Conservation (phyloP, 352 stramenopile genomes). For the Pythium rhizo-oryzae region DNA sequence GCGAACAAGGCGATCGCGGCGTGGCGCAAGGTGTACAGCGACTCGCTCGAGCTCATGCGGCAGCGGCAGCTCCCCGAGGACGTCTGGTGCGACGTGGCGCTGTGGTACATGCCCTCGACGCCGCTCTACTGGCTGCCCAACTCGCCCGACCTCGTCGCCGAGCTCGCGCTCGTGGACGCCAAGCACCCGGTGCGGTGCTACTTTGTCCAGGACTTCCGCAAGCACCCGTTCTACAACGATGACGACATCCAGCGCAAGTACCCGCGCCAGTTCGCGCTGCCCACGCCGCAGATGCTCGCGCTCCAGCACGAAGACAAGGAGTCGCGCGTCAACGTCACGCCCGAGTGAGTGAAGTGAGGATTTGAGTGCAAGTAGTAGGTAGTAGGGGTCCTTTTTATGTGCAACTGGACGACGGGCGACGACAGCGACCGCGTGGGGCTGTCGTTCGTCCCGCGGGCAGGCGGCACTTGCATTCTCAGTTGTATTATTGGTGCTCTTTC, state of each 20-base stretch:
- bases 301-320: conserved; percentile 31
- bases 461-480: too few relatives aligned
- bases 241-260: conserved; percentile 27
- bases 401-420: neutral
- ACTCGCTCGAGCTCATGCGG: conserved; percentile 51
- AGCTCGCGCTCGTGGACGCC: conserved; percentile 34
- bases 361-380: too few relatives aligned
- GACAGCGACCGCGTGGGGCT: too few relatives aligned
- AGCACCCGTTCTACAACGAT: conserved; percentile 36
- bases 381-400: conserved; percentile 17
- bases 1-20: conserved; percentile 39
- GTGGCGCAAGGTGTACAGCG: conserved; percentile 48
- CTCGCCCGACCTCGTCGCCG: conserved; percentile 26
- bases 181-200: conserved; percentile 35
- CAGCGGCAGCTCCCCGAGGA: conserved; percentile 37
- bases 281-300: conserved; percentile 10
- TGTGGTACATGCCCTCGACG: conserved; percentile 51
- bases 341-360: conserved; percentile 10
- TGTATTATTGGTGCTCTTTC: too few relatives aligned
- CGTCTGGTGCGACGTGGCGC: conserved; percentile 44
- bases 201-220: conserved; percentile 23
- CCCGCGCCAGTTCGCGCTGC: conserved; percentile 21
- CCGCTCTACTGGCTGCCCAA: conserved; percentile 46
- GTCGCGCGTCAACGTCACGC: conserved; percentile 25
- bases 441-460: too few relatives aligned